Evolutionary conservation across 352 stramenopile species (phyloP).

Genomic region (Phytophthora sojae): DNA sequence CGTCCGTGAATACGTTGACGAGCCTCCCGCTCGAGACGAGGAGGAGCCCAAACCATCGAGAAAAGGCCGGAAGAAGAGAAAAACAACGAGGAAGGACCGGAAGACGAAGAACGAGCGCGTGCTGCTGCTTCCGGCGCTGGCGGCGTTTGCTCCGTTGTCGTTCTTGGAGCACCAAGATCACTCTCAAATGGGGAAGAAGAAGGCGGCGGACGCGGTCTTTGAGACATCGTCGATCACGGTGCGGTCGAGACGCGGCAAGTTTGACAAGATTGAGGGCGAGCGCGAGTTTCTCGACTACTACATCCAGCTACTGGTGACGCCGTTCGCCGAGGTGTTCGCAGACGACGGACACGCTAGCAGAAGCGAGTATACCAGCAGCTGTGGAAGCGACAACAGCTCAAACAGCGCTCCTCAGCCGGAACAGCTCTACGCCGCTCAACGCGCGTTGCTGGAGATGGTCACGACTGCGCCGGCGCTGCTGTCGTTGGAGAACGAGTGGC

Average conservation of each 20-base stretch:
- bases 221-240: slow-evolving; percentile 40
- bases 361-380: slow-evolving; percentile 1
- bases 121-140: slow-evolving; percentile 47
- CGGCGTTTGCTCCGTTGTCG: slow-evolving; percentile 48
- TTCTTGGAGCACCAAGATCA: slow-evolving; percentile 48
- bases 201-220: slow-evolving; percentile 28
- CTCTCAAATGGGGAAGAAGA: slow-evolving; percentile 13
- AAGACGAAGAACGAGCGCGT: slow-evolving; percentile 36
- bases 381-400: not conserved
- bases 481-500: slow-evolving; percentile 12
- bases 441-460: slow-evolving; percentile 13
- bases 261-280: slow-evolving; percentile 48
- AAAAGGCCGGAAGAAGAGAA: not conserved
- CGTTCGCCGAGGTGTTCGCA: slow-evolving; percentile 5
- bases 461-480: not conserved
- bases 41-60: slow-evolving; percentile 1
- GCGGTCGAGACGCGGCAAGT: slow-evolving; percentile 35
- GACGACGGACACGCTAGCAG: not conserved
- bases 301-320: slow-evolving; percentile 28
- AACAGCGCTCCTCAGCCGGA: not conserved
- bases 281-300: slow-evolving; percentile 53
- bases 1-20: slow-evolving; percentile 33
- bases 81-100: not conserved
- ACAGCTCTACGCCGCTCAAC: slow-evolving; percentile 9
- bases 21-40: not conserved